Conservation (phyloP, 2,329 filamentous ascomycete species). For the Fusarium sp. region DNA sequence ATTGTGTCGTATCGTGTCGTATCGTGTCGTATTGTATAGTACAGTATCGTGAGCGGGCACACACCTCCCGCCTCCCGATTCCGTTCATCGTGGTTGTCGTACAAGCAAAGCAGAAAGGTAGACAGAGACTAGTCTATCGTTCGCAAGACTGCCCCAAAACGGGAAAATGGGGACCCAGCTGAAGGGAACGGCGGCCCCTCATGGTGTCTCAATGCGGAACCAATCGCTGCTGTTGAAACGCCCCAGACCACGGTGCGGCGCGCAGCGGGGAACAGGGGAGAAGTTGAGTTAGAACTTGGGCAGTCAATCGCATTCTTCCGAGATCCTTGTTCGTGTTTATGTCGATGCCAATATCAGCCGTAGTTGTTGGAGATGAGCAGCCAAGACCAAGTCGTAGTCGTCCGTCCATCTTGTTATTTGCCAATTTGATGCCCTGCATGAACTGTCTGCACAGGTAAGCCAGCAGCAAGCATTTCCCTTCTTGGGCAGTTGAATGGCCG, state of each 20-base stretch:
- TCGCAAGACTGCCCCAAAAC: constrained; percentile 51
- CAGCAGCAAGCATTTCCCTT: constrained; percentile 14
- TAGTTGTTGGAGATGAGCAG: no score
- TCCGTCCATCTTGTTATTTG: background rate
- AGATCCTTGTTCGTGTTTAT: constrained; percentile 20
- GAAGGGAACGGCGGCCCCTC: constrained; percentile 36
- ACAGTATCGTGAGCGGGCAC: constrained; percentile 14
- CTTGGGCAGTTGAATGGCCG: background rate
- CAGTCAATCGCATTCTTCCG: constrained; percentile 32
- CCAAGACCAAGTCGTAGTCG: background rate
- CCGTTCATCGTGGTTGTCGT: background rate
- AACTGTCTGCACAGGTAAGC: background rate
- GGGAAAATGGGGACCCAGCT: constrained; percentile 40
- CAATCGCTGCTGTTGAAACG: constrained; percentile 38
- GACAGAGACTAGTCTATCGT: constrained; percentile 32
- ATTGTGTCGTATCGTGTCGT: background rate
- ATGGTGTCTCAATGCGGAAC: constrained; percentile 35
- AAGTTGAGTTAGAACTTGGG: background rate
- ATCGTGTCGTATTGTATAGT: background rate
- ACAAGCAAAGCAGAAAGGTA: background rate
- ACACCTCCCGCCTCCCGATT: constrained; percentile 13
- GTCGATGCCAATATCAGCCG: background rate
- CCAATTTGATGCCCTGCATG: background rate
- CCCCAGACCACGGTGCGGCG: constrained; percentile 30
- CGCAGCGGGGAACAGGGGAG: constrained; percentile 17